A percentile compares a stretch with the other conserved stretches of the same genome.
Conservation (phyloP, 2,329 filamentous ascomycete species). For the Xylariaceae sp. region DNA sequence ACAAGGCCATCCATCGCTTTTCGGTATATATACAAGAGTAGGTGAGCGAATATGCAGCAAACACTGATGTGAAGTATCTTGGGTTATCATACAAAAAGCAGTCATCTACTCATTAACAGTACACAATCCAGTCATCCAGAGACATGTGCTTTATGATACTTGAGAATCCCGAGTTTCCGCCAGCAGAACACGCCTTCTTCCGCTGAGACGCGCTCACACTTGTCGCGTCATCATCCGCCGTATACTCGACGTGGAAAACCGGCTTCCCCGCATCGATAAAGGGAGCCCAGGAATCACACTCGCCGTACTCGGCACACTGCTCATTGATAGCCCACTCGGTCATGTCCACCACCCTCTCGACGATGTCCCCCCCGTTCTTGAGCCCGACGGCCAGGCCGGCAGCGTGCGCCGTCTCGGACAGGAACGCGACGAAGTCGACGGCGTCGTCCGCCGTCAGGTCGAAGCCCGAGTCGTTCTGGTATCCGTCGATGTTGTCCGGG, state of each 20-base stretch:
- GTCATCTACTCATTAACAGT: too few relatives aligned
- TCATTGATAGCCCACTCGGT: conserved; percentile 67
- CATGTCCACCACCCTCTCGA: conserved; percentile 39
- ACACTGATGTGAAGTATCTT: too few relatives aligned
- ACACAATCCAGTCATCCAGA: conserved; percentile 16
- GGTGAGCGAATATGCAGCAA: too few relatives aligned
- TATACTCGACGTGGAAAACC: conserved; percentile 71
- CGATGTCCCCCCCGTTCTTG: conserved; percentile 62
- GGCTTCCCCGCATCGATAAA: conserved; percentile 59
- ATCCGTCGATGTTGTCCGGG: conserved; percentile 66
- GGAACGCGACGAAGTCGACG: conserved; percentile 54
- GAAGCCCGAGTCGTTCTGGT: conserved; percentile 59
- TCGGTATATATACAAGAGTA: too few relatives aligned
- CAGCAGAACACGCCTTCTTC: conserved; percentile 10
- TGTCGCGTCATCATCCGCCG: conserved; percentile 36
- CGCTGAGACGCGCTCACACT: conserved; percentile 4
- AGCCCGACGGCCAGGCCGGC: conserved; percentile 58
- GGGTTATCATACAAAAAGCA: too few relatives aligned
- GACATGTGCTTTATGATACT: conserved; percentile 15
- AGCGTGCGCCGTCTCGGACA: conserved; percentile 48
- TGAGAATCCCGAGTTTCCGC: conserved; percentile 14
- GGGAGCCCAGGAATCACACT: conserved; percentile 52
- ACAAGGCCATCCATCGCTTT: too few relatives aligned
- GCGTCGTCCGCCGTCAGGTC: conserved; percentile 51
- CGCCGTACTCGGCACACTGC: conserved; percentile 56